phyloP scores from a whole-genome alignment of 2,329 filamentous ascomycete species.

The Coniochaeta sp. region DNA sequence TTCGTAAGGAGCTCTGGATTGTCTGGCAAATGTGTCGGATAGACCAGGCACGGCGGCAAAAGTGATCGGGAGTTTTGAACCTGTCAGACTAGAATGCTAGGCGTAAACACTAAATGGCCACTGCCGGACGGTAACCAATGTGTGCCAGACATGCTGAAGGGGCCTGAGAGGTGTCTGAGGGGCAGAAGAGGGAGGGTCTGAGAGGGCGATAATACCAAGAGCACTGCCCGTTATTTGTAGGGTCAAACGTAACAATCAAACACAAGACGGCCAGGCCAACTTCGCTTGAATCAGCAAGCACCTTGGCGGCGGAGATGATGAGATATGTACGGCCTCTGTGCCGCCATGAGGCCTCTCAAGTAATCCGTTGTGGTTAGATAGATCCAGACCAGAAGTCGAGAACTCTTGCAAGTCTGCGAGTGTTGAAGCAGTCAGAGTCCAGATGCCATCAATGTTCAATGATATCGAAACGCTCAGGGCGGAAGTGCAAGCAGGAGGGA shows the following conservation, averaged over 20 bases:
- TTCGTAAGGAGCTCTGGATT: neutral
- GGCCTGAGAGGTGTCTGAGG: too few species aligned
- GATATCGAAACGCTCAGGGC: too few species aligned
- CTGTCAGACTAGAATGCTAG: neutral
- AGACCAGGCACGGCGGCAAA: neutral
- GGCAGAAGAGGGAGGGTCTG: too few species aligned
- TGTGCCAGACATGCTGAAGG: neutral
- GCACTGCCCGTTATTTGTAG: slow-evolving; percentile 2
- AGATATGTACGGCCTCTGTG: too few species aligned
- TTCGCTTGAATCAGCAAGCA: neutral
- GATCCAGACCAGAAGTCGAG: too few species aligned
- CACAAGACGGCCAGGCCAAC: neutral
- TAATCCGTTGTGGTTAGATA: too few species aligned
- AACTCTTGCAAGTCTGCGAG: too few species aligned
- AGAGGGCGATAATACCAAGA: slow-evolving; percentile 1
- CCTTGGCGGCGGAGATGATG: too few species aligned
- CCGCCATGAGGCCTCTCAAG: too few species aligned
- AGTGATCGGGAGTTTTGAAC: neutral
- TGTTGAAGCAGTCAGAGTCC: too few species aligned
- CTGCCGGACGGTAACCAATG: neutral
- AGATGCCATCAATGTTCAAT: too few species aligned
- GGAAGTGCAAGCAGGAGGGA: too few species aligned
- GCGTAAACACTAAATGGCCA: neutral
- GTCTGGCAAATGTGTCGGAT: slow-evolving; percentile 1
- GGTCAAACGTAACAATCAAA: neutral